Base-by-base conservation (phyloP, 225 moss, liverwort and hornwort genomes). In the Sphagnum tenellum region DNA sequence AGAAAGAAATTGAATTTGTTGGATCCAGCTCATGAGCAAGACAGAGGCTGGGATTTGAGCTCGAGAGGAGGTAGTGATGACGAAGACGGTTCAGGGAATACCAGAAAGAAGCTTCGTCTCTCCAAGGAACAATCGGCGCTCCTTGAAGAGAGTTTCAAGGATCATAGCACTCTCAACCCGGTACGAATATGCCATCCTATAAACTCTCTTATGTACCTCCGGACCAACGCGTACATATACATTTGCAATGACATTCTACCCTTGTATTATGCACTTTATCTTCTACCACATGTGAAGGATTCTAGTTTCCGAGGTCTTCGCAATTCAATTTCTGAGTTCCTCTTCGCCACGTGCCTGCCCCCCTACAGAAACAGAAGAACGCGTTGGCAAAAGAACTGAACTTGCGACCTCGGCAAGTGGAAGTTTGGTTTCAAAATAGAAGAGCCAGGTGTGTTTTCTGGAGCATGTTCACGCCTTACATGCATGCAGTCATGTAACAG, bases 381-480 rank as follows among this genome's bases (percentile, higher is more conserved):
- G 93, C 96, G 8, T 73, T 98, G 10, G 96, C 96, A 0, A 98
- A 93, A 78, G 92, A 98, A 72, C 67, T 98, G 44, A 86, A 79
- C 46, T 60, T 98, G 63, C 81, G 92, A 4, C 88, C 96, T 0
- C 93, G 96, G 0, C 96, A 98, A 64, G 96, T 98, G 3, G 96
- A 98, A 84, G 96, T 98, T 0, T 98, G 96, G 96, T 98, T 98
- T 70, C 96, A 98, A 67, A 98, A 98, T 72, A 77, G 96, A 49
- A 82, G 96, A 67, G 96, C 96, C 3, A 82, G 95, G 86, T 86
- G 44, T 60, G 68, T 69, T 53, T 10, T 6, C 53, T 7, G 29
- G 29, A 29, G 29, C 29, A 29, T 29, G 0, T 29, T 29, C 29
- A 29, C 29, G 29, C 29, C 29, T 29, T 29, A 29, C 29, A 29